phyloP scores from a whole-genome alignment of 2,329 filamentous ascomycete genomes.

The Aspergillus hiratsukae region DNA sequence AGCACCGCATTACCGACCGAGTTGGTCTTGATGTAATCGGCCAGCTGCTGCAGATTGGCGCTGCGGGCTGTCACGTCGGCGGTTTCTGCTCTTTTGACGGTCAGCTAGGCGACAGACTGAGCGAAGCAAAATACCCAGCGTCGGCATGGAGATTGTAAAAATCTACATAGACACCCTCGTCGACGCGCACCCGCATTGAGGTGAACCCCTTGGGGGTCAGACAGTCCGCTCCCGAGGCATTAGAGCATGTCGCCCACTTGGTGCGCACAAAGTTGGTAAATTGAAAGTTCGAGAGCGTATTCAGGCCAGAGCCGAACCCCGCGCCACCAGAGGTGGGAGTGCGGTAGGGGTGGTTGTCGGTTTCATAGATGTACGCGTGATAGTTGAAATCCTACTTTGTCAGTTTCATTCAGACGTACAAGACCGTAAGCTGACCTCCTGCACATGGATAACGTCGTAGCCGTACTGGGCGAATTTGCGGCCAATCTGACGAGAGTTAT shows the following conservation, averaged over 20 bases:
- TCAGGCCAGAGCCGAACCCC: conserved; percentile 59
- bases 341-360: conserved; percentile 48
- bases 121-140: conserved; percentile 45
- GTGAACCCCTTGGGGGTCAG: conserved; percentile 67
- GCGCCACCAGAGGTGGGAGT: conserved; percentile 64
- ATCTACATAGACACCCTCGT: conserved; percentile 54
- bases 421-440: too few relatives aligned
- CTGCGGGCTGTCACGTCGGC: conserved; percentile 55
- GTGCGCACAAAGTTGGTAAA: conserved; percentile 54
- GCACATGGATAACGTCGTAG: conserved; percentile 61
- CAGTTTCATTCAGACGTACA: too few relatives aligned
- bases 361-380: conserved; percentile 59
- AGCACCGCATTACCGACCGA: conserved; percentile 59
- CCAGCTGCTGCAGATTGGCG: conserved; percentile 57
- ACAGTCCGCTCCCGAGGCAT: conserved; percentile 56
- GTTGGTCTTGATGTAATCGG: conserved; percentile 52
- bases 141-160: conserved; percentile 65
- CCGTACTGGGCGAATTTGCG: conserved; percentile 52
- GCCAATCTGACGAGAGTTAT: conserved; percentile 56
- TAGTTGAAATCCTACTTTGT: conserved; percentile 58
- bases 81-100: conserved; percentile 35
- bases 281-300: conserved; percentile 57
- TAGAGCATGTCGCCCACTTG: conserved; percentile 53
- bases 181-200: conserved; percentile 56
- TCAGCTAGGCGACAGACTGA: background rate